phyloP scores from a whole-genome alignment of 192 early-diverging fungal species.

The Coemansia sp. region DNA sequence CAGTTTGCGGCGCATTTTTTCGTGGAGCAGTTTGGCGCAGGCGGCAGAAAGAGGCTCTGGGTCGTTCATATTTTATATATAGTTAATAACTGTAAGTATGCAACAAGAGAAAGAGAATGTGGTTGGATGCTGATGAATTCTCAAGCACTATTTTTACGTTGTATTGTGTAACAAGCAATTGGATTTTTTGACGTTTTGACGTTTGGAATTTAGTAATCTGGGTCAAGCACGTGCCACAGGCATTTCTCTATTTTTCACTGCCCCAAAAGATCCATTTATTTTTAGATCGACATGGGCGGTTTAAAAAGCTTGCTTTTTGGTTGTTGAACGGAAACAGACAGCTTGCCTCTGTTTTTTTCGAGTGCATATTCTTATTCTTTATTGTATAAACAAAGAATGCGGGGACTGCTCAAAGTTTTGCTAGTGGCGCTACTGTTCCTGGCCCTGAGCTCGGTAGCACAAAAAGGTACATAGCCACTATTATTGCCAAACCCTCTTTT shows the following conservation, averaged over 20 bases:
- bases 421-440: slow-evolving; percentile 36
- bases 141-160: background rate
- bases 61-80: slow-evolving; percentile 17
- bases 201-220: too few relatives aligned
- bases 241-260: background rate
- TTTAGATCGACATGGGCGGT: slow-evolving; percentile 1
- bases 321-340: background rate
- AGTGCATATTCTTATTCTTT: background rate
- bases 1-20: slow-evolving; percentile 43
- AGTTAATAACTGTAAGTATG: background rate
- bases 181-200: background rate
- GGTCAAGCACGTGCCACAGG: background rate
- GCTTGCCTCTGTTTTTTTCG: slow-evolving; percentile 6
- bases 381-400: slow-evolving; percentile 17
- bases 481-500: too few relatives aligned
- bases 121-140: background rate
- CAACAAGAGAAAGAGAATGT: background rate
- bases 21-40: slow-evolving; percentile 43
- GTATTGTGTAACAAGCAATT: background rate
- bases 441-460: slow-evolving; percentile 22
- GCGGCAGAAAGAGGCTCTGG: slow-evolving; percentile 32
- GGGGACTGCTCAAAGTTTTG: slow-evolving; percentile 29
- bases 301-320: background rate
- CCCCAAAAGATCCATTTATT: background rate
- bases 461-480: background rate